phyloP scores from a whole-genome alignment of 1,284 basidiomycete species.

The Agaricales sp. region DNA sequence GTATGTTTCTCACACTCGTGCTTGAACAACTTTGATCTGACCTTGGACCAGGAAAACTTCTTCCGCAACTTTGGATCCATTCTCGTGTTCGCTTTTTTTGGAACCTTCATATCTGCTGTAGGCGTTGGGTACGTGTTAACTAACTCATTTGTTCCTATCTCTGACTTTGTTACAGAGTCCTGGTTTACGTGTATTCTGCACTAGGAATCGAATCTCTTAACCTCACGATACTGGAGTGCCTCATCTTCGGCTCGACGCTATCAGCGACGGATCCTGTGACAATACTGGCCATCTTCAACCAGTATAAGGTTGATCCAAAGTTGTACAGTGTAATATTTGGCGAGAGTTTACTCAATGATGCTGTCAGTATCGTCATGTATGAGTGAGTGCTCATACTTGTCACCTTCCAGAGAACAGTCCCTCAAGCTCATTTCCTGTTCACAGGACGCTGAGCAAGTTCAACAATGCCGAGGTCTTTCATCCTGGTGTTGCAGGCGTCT shows the following conservation, averaged over 20 bases:
- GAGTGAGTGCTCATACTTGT: conserved; percentile 60
- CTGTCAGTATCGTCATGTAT: conserved; percentile 99
- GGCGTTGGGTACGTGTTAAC: conserved; percentile 81
- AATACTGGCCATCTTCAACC: conserved; percentile 97
- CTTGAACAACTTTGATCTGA: conserved; percentile 2
- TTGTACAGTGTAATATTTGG: conserved; percentile 98
- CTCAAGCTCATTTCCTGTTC: not conserved
- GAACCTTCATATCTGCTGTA: conserved; percentile 94
- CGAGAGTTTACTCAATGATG: conserved; percentile 95
- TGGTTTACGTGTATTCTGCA: conserved; percentile 93
- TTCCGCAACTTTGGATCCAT: conserved; percentile 97
- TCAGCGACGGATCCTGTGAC: conserved; percentile 98
- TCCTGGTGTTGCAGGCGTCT: conserved; percentile 61
- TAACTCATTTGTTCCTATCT: conserved; percentile 6
- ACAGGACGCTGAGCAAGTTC: conserved; percentile 87
- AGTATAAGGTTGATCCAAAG: conserved; percentile 98
- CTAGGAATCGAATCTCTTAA: conserved; percentile 82
- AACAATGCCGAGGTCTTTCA: conserved; percentile 80
- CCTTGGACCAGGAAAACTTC: conserved; percentile 74
- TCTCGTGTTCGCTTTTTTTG: conserved; percentile 91
- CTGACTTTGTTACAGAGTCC: conserved; percentile 52
- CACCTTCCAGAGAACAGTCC: conserved; percentile 4
- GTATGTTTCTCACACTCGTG: conserved; percentile 24
- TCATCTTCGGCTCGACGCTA: conserved; percentile 93
- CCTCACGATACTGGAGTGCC: conserved; percentile 80